Evolutionary conservation across 306 rosid species (phyloP), one percentile per base, ranked within the genome.

Genomic region (Boehmeria nivea): DNA sequence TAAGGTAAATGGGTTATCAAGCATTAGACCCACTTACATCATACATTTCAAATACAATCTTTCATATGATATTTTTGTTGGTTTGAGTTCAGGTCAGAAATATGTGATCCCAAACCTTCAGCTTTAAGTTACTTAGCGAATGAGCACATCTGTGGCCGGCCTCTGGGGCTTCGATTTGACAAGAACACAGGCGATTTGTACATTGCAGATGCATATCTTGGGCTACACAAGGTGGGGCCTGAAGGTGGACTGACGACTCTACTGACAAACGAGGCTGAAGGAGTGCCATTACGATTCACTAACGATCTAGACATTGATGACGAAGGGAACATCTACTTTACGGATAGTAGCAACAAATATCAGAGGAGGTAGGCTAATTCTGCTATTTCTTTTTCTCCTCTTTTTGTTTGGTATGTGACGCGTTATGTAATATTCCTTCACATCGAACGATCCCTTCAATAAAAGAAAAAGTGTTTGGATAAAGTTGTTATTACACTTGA

Each of bases 141-240:
- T 57, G 98, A 90, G 54, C 95, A 90, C 75, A 82, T 90, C 25
- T 90, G 98, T 57, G 98, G 98, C 53, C 82, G 98, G 74, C 98
- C 98, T 61, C 54, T 90, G 74, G 95, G 98, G 42, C 85, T 87
- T 13, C 88, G 95, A 42, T 90, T 90, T 69, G 62, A 90, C 83
- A 87, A 87, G 88, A 87, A 82, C 72, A 84, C 98, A 13, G 98
- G 94, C 26, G 81, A 90, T 71, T 59, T 90, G 62, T 87, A 87
- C 78, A 90, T 90, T 31, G 91, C 98, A 20, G 98, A 90, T 78
- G 87, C 98, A 20, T 90, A 90, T 64, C 54, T 82, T 66, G 98
- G 95, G 58, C 72, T 90, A 36, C 10, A 81, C 85, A 90, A 80
- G 71, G 98, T 86, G 19, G 94, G 95, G 6, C 89, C 95, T 0